phyloP scores from a whole-genome alignment of 345 rosid genomes.

The Aquilaria malaccensis region DNA sequence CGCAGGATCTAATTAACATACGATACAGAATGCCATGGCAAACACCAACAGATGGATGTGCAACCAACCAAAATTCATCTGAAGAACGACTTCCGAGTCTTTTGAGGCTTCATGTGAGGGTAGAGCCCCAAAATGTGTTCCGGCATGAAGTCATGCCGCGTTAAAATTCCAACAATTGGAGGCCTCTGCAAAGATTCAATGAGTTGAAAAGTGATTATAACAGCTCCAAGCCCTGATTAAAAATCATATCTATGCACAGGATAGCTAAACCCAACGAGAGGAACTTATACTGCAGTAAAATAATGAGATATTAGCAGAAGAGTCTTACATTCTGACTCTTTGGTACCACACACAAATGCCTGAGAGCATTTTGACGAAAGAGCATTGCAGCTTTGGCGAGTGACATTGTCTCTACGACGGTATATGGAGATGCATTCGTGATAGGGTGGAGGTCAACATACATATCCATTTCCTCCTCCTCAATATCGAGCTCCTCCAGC shows the following conservation, averaged over 20 bases:
- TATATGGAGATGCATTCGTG: slow-evolving; percentile 54
- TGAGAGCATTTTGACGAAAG: slow-evolving; percentile 51
- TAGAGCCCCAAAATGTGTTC: slow-evolving; percentile 50
- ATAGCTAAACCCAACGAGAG: too few relatives aligned
- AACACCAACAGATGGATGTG: too few relatives aligned
- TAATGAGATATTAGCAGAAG: not conserved
- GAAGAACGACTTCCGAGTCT: slow-evolving; percentile 16
- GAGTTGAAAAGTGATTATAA: not conserved
- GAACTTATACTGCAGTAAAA: too few relatives aligned
- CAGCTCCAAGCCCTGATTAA: not conserved
- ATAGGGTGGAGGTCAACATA: slow-evolving; percentile 55
- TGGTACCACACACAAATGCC: slow-evolving; percentile 64
- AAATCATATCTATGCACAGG: not conserved
- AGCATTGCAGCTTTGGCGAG: slow-evolving; percentile 59
- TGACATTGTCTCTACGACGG: slow-evolving; percentile 67
- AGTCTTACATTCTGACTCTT: slow-evolving; percentile 34
- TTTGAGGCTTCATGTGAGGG: slow-evolving; percentile 22
- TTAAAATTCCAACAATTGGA: slow-evolving; percentile 54
- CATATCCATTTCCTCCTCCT: slow-evolving; percentile 62
- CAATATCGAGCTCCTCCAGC: slow-evolving; percentile 42
- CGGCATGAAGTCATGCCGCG: slow-evolving; percentile 59
- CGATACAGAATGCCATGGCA: too few relatives aligned
- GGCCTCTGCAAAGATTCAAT: slow-evolving; percentile 39
- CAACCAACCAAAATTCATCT: not conserved
- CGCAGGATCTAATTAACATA: too few relatives aligned